Base-by-base conservation (phyloP, 495 filamentous ascomycete genomes). In the Achaetomiella virescens region DNA sequence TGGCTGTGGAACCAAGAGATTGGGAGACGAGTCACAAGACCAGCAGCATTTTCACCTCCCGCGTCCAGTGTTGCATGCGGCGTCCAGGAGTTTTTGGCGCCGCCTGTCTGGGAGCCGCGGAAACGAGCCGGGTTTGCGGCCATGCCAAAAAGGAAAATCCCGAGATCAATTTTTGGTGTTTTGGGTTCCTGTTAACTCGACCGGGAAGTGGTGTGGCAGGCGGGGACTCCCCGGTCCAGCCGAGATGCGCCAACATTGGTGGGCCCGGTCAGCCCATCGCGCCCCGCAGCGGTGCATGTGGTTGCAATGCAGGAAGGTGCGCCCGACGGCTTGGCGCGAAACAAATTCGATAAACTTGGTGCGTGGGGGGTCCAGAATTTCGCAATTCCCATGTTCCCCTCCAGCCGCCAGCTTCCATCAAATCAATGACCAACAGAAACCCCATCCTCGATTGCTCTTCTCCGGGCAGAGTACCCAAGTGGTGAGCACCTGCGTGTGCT, bases 21-120 rank as follows among this genome's bases (percentile, higher is more conserved):
- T 52, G 31, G 25, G 55, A 54, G 21, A 49, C 45, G 14, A 52
- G 60, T 62, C 60, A 62, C 60, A 59, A 52, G 60, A 62, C 60
- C 51, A 45, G 20, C 56, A 51, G 27, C 17, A 46, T 55, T 59
- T 61, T 62, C 51, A 38, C 51, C 35, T 21, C 52, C 42, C 52
- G 15, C n/a, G 49, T 20, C 7, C 25, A 11, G 47, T 22, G 40
- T 43, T 35, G 20, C 42, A 24, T 51, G 53, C 25, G 31, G 45
- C 43, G 54, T 45, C 31, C 48, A 53, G 52, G 48, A 52, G 47
- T 17, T 20, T 41, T n/a, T n/a, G 45, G 50, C 54, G 38, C 47
- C 18, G 36, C 55, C 40, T 40, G 35, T n/a, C n/a, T n/a, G n/a
- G 42, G 42, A 24, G 40, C 43, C 46, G 55, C 49, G 47, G 54